Conservation (phyloP, 805 yeast genomes). For the Priceomyces haplophilus region DNA sequence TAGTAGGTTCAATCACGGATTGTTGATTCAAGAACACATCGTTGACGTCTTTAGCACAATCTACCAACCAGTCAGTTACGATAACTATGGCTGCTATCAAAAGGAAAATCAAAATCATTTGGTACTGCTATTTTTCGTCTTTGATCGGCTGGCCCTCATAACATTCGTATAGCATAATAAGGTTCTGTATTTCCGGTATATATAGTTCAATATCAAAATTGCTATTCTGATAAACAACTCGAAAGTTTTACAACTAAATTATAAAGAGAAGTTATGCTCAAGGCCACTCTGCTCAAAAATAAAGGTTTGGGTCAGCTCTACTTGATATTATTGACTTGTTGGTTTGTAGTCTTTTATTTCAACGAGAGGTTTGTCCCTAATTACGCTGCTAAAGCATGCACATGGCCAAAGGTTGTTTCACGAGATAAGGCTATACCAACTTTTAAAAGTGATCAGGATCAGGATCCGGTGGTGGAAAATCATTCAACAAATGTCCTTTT, state of each 20-base stretch:
- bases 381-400: constrained; percentile 24
- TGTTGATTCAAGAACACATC: constrained; percentile 60
- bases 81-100: constrained; percentile 16
- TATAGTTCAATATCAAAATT: too few species aligned
- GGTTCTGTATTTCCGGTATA: too few species aligned
- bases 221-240: too few species aligned
- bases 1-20: constrained; percentile 59
- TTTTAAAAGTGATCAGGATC: constrained; percentile 7
- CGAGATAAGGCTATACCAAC: background rate
- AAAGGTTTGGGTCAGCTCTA: constrained; percentile 28
- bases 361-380: constrained; percentile 34
- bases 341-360: constrained; percentile 29
- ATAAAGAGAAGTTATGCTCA: constrained; percentile 1
- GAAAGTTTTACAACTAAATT: too few species aligned
- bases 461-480: constrained; percentile 3
- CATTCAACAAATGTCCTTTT: constrained; percentile 27
- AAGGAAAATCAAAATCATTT: constrained; percentile 7
- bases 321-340: constrained; percentile 18
- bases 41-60: constrained; percentile 51
- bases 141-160: background rate
- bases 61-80: constrained; percentile 22
- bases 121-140: constrained; percentile 2
- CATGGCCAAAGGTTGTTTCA: constrained; percentile 25
- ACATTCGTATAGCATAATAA: too few species aligned
- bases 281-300: constrained; percentile 18